phyloP scores from a whole-genome alignment of 2,329 filamentous ascomycete species.

The Fusarium sublunatum region DNA sequence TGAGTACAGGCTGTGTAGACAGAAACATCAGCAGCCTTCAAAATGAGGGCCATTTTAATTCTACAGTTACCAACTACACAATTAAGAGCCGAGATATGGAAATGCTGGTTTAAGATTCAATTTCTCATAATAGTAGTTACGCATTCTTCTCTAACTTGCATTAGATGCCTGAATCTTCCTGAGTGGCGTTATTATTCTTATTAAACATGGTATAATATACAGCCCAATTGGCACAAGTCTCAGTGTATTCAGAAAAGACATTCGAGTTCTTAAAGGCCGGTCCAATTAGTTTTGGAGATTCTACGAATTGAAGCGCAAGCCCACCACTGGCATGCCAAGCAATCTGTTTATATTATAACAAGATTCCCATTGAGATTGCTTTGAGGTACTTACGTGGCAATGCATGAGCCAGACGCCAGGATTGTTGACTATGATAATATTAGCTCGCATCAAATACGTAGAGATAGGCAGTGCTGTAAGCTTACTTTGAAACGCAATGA shows the following conservation, averaged over 20 bases:
- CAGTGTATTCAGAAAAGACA: constrained; percentile 2
- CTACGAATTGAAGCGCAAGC: constrained; percentile 13
- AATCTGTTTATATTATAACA: constrained; percentile 1
- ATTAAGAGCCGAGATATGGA: too few species aligned
- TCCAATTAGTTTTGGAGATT: constrained; percentile 5
- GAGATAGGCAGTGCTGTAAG: background rate
- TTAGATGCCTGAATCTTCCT: constrained; percentile 12
- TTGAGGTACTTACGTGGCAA: constrained; percentile 3
- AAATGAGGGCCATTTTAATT: too few species aligned
- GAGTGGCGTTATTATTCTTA: constrained; percentile 17
- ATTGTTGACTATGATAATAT: constrained; percentile 2
- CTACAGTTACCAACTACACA: too few species aligned
- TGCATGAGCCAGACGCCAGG: constrained; percentile 19
- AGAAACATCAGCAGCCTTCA: too few species aligned
- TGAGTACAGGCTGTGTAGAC: too few species aligned
- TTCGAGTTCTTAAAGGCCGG: constrained; percentile 4
- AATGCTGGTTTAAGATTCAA: too few species aligned
- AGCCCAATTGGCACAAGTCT: constrained; percentile 19
- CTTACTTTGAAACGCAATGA: constrained; percentile 5
- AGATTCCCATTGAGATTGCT: background rate
- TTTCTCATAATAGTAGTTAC: too few species aligned
- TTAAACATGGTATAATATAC: constrained; percentile 28
- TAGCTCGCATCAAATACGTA: background rate
- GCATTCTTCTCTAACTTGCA: too few species aligned
- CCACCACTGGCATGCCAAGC: constrained; percentile 11